Evolutionary conservation across 108 stramenopile species (phyloP).

Genomic region (Pseudonitzschia multiseries): DNA sequence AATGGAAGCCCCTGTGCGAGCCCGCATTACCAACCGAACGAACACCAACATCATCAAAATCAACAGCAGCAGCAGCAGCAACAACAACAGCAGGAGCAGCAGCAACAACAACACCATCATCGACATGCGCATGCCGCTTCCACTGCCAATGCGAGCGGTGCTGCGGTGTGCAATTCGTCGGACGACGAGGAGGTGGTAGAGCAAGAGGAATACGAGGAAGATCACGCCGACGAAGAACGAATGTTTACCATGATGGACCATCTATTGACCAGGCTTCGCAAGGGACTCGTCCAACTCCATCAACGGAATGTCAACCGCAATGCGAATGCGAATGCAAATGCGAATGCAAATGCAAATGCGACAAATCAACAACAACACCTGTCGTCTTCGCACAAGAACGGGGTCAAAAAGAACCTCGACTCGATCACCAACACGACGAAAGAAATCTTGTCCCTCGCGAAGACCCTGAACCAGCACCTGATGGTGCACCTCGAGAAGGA

Average conservation of each 20-base stretch:
- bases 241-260: slow-evolving; percentile 81
- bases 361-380: not conserved
- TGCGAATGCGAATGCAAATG: not conserved
- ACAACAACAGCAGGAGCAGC: not conserved
- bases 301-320: slow-evolving; percentile 10
- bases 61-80: not conserved
- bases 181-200: slow-evolving; percentile 53
- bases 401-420: slow-evolving; percentile 12
- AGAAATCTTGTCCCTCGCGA: slow-evolving; percentile 52
- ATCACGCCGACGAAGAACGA: slow-evolving; percentile 89
- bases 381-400: not conserved
- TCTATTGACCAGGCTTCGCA: slow-evolving; percentile 57
- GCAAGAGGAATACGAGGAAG: slow-evolving; percentile 91
- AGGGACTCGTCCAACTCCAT: slow-evolving; percentile 34
- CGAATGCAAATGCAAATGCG: too few species aligned
- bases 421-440: slow-evolving; percentile 48
- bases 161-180: not conserved
- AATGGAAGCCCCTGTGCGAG: slow-evolving; percentile 29
- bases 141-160: not conserved
- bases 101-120: not conserved
- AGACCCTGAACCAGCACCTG: slow-evolving; percentile 62
- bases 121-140: not conserved
- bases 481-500: slow-evolving; percentile 85
- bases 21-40: slow-evolving; percentile 23
- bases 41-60: not conserved